phyloP scores from a whole-genome alignment of 306 rosid genomes.

The Prunus campanulata region DNA sequence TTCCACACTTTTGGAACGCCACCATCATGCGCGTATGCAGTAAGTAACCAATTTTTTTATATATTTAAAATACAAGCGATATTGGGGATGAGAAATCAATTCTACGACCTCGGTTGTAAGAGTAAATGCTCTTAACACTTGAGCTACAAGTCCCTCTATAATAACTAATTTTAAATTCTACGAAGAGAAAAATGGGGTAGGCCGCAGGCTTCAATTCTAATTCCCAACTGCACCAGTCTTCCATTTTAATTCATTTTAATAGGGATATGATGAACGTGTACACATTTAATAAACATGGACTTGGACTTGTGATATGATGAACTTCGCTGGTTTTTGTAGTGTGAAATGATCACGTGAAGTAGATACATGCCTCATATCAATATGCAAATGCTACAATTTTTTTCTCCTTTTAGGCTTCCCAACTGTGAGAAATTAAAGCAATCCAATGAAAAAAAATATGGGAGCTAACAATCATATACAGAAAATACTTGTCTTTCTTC shows the following conservation, averaged over 20 bases:
- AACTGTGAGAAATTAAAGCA: constrained; percentile 5
- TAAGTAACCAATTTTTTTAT: background rate
- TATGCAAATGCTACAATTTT: background rate
- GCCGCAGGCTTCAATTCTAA: background rate
- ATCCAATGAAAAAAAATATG: background rate
- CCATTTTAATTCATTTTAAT: background rate
- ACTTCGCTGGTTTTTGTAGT: background rate
- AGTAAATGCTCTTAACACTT: no score
- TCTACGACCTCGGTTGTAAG: no score
- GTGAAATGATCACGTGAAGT: constrained; percentile 20
- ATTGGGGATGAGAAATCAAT: no score
- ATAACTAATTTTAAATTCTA: background rate
- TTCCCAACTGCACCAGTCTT: background rate
- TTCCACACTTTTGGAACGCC: background rate
- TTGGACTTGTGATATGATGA: background rate
- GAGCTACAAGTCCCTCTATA: no score
- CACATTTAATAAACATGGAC: background rate
- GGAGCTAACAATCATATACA: background rate
- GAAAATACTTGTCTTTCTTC: no score
- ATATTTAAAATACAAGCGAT: no score
- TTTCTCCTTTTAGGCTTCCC: constrained; percentile 11
- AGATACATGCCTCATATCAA: background rate
- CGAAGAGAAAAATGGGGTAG: background rate
- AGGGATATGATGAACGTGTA: background rate
- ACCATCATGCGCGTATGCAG: background rate